Conservation (phyloP, 768 basidiomycete species). For the Suillus fuscotomentosus region DNA sequence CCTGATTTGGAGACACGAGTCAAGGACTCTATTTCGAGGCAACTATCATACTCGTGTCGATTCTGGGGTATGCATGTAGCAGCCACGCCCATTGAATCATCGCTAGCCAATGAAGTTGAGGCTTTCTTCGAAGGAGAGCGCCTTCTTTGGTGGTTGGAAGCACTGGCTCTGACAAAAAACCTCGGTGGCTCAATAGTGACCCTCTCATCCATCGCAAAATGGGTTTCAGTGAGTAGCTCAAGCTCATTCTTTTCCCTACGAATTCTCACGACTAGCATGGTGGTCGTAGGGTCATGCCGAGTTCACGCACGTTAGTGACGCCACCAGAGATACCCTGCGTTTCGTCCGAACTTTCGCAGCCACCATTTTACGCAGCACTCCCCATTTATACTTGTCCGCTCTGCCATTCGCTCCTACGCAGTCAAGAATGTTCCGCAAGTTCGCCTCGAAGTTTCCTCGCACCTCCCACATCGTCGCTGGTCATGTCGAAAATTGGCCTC, state of each 20-base stretch:
- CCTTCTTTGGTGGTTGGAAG: neutral
- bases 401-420: slow-evolving; percentile 20
- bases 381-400: slow-evolving; percentile 26
- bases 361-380: slow-evolving; percentile 16
- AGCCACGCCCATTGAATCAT: neutral
- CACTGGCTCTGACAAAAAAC: slow-evolving; percentile 15
- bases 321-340: slow-evolving; percentile 5
- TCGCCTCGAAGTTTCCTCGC: slow-evolving; percentile 7
- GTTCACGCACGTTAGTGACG: neutral
- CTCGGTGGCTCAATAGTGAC: neutral
- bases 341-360: slow-evolving; percentile 14
- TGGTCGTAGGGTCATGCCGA: slow-evolving; percentile 2
- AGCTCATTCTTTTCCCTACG: neutral
- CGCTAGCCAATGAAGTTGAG: slow-evolving; percentile 14
- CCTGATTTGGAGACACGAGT: slow-evolving; percentile 12
- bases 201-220: neutral
- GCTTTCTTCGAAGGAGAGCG: slow-evolving; percentile 17
- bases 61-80: slow-evolving; percentile 32
- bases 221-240: neutral
- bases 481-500: slow-evolving; percentile 3
- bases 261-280: neutral
- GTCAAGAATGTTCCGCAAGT: slow-evolving; percentile 20
- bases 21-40: slow-evolving; percentile 17
- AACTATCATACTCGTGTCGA: slow-evolving; percentile 30
- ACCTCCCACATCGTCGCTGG: neutral